Conservation (phyloP, 176 grass and related monocot genomes). For the Hordeum vulgare region MorexV3_pseudomolecules_assembly NC_058524.1:13915616-13916115, state of each 20-base stretch:
- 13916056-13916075: neutral
- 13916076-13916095: conserved; percentile 22
- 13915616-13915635: neutral
- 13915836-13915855: conserved; percentile 15
- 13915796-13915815: conserved; percentile 28
- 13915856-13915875: conserved; percentile 3
- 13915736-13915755: neutral
- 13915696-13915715: neutral
- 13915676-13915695: conserved; percentile 4
- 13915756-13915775: neutral
- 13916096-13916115: conserved; percentile 10
- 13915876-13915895: conserved; percentile 58
- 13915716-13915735: neutral
- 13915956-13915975: conserved; percentile 20
- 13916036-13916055: conserved; percentile 36
- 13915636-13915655: neutral
- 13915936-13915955: conserved; percentile 36
- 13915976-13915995: conserved; percentile 40
- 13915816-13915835: conserved; percentile 31
- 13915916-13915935: conserved; percentile 36
- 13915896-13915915: conserved; percentile 50
- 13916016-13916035: conserved; percentile 16
- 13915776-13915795: neutral
- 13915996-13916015: conserved; percentile 49
- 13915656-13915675: neutral